phyloP scores from a whole-genome alignment of 2,329 filamentous ascomycete genomes.

The Alternaria burnsii region DNA sequence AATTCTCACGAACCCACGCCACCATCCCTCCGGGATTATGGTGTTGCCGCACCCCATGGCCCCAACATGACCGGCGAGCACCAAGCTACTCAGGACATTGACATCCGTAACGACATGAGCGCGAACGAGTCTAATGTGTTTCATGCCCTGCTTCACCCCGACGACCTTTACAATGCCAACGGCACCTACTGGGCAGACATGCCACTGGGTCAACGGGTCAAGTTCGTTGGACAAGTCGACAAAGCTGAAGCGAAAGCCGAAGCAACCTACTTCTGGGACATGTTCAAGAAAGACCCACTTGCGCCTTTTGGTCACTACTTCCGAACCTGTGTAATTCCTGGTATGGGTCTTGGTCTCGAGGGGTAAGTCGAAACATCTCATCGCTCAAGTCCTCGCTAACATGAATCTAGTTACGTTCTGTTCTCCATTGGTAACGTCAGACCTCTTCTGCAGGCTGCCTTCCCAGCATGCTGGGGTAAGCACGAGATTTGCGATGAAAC shows the following conservation, averaged over 20 bases:
- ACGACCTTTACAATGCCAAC: constrained; percentile 83
- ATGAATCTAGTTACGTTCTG: constrained; percentile 75
- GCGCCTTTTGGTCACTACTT: constrained; percentile 87
- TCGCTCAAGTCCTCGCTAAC: constrained; percentile 8
- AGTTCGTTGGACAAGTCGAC: constrained; percentile 80
- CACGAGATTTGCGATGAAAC: constrained; percentile 74
- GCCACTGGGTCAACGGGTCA: constrained; percentile 71
- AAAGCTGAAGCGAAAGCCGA: constrained; percentile 74
- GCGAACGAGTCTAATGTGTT: constrained; percentile 71
- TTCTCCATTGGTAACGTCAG: constrained; percentile 96
- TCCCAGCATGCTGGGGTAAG: constrained; percentile 78
- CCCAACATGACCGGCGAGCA: constrained; percentile 57
- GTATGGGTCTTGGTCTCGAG: constrained; percentile 90
- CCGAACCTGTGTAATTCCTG: constrained; percentile 88
- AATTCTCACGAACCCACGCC: constrained; percentile 31
- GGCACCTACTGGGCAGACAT: constrained; percentile 96
- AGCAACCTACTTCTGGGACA: constrained; percentile 70
- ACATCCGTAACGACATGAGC: constrained; percentile 60
- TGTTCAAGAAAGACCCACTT: constrained; percentile 87
- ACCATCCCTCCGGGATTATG: constrained; percentile 56
- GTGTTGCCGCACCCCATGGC: constrained; percentile 58
- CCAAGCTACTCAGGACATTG: constrained; percentile 52
- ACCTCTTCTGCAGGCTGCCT: constrained; percentile 79
- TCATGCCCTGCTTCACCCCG: constrained; percentile 81
- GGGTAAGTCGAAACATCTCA: constrained; percentile 54